These are phyloP conservation scores for Gaultheria prostrata DNA, from an alignment of 148 eudicot species.

Conservation along the genomic window DNA sequence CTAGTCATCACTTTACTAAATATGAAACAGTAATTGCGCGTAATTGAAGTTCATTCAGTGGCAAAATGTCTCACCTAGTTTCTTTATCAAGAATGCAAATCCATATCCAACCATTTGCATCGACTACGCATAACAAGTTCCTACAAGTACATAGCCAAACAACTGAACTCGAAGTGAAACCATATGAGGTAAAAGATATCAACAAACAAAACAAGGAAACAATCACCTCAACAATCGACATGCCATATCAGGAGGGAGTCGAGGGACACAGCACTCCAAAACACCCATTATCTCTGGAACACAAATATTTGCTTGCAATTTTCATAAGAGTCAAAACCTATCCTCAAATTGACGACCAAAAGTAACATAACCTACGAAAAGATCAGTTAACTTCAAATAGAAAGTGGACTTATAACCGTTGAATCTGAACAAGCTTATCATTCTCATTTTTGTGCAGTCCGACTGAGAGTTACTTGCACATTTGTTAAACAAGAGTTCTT, in stretches of 20 bases:
- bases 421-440: too few species aligned
- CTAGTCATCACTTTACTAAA: not conserved
- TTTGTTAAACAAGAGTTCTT: too few species aligned
- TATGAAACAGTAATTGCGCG: not conserved
- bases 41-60: not conserved
- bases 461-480: too few species aligned
- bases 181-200: not conserved
- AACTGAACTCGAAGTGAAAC: not conserved
- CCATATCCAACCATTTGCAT: not conserved
- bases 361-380: not conserved
- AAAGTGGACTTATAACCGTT: too few species aligned
- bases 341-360: not conserved
- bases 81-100: not conserved
- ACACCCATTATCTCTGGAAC: not conserved
- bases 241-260: not conserved
- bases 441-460: too few species aligned
- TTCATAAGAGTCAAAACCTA: too few species aligned
- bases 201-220: slow-evolving; percentile 4
- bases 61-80: not conserved
- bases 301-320: not conserved
- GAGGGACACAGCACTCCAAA: not conserved
- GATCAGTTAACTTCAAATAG: too few species aligned
- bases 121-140: not conserved
- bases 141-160: not conserved
- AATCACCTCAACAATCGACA: not conserved